Conservation (phyloP, 2,329 filamentous ascomycete species). For the Cladosporium sphaerospermum region DNA sequence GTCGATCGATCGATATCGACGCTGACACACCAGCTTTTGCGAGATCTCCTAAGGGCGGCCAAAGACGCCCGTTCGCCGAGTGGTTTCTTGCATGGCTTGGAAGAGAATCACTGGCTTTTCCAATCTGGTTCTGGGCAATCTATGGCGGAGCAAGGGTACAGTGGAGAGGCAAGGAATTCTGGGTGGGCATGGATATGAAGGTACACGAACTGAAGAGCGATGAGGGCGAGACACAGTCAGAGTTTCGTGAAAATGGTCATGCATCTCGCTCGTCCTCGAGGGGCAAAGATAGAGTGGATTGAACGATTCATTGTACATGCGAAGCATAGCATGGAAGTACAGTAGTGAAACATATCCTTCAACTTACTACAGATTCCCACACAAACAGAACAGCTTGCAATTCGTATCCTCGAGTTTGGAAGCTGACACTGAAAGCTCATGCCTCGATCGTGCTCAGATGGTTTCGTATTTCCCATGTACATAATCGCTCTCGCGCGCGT, state of each 20-base stretch:
- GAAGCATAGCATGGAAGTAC: no score
- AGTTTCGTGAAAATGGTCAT: neutral
- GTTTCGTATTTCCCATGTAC: no score
- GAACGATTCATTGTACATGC: neutral
- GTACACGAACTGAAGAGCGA: slow-evolving; percentile 48
- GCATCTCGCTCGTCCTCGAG: slow-evolving; percentile 4
- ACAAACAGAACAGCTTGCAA: no score
- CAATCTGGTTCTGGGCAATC: slow-evolving; percentile 86
- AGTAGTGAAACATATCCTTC: no score
- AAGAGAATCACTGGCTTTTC: slow-evolving; percentile 73
- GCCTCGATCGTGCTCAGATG: no score
- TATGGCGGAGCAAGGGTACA: slow-evolving; percentile 79
- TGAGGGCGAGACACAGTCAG: neutral
- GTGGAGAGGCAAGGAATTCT: slow-evolving; percentile 80
- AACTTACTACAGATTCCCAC: no score
- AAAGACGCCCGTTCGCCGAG: slow-evolving; percentile 53
- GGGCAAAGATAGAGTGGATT: slow-evolving; percentile 4
- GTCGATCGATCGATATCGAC: slow-evolving; percentile 63
- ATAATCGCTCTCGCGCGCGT: no score
- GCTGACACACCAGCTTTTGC: slow-evolving; percentile 70
- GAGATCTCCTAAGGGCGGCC: slow-evolving; percentile 40
- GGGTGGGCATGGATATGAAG: slow-evolving; percentile 76
- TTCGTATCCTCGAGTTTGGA: no score
- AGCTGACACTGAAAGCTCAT: no score
- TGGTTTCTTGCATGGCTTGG: slow-evolving; percentile 83